Percentiles rank a stretch among this genome's conserved stretches.
phyloP scores from a whole-genome alignment of 441 rosid species.

The Pelargonium hybrid region DNA sequence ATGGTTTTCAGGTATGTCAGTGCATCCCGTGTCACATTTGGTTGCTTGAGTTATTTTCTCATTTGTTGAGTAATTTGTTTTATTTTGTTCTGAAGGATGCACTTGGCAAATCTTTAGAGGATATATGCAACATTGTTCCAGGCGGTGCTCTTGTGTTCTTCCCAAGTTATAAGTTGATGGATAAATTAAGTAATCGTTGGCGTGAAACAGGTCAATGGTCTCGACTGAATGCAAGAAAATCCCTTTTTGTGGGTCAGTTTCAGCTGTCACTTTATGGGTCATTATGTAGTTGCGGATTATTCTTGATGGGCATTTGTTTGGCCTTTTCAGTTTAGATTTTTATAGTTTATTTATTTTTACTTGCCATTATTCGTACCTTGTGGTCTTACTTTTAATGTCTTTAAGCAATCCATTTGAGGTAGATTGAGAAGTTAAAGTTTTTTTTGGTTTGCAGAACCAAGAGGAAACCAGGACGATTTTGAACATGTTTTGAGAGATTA shows the following conservation, averaged over 20 bases:
- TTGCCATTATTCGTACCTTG: slow-evolving; percentile 5
- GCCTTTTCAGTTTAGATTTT: slow-evolving; percentile 11
- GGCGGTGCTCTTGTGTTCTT: slow-evolving; percentile 90
- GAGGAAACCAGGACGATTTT: slow-evolving; percentile 80
- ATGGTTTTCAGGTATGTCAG: slow-evolving; percentile 63
- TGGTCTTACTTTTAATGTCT: slow-evolving; percentile 16
- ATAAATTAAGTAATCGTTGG: slow-evolving; percentile 81
- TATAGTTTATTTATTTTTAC: slow-evolving; percentile 2
- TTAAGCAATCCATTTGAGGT: slow-evolving; percentile 5
- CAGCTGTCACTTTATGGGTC: neutral
- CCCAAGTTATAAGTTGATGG: slow-evolving; percentile 97
- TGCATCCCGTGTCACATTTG: slow-evolving; percentile 15
- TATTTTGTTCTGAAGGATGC: slow-evolving; percentile 53
- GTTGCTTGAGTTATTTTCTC: slow-evolving; percentile 15
- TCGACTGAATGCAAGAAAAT: slow-evolving; percentile 51
- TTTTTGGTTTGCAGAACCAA: slow-evolving; percentile 57
- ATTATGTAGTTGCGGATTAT: neutral
- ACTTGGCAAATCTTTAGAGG: slow-evolving; percentile 81
- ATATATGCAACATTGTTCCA: slow-evolving; percentile 69
- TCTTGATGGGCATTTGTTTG: neutral
- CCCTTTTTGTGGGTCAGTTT: slow-evolving; percentile 62
- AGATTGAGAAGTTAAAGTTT: slow-evolving; percentile 16
- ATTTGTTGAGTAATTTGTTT: slow-evolving; percentile 11
- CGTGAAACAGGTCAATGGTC: slow-evolving; percentile 90
- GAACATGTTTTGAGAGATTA: slow-evolving; percentile 71